Evolutionary conservation across 2,329 filamentous ascomycete species (phyloP), one percentile per base, ranked within the genome.

Genomic region (Cercospora sesami): DNA sequence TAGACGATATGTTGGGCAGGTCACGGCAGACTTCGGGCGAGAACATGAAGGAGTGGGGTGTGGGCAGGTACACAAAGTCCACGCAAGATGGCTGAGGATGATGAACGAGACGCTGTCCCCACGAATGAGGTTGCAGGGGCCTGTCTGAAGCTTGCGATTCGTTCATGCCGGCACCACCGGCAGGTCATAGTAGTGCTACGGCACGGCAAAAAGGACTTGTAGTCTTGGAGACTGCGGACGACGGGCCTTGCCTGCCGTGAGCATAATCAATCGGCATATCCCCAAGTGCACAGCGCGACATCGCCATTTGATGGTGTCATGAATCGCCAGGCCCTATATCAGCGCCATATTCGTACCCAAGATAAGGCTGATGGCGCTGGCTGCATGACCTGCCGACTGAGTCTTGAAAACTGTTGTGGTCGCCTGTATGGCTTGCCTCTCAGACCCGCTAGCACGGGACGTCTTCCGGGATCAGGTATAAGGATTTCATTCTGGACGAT

Each of bases 51-150:
- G 60, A 60, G 66, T 70, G 68, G 70, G 64, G 67, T 62, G 55
- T 30, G 33, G 26, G 63, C 57, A 28, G 60, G 48, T 45, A 55
- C 53, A 31, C 59, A 58, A 23, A 53, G 60, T 9, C 45, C 33
- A 39, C 28, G 45, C 57, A 45, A 53, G 63, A 64, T 63, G 51
- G 58, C 64, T 63, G 30, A 60, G 66, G 33, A 57, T 64, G 62
- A 58, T 59, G 64, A 69, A 45, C 28, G 60, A 68, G 63, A 59
- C 36, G 26, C 51, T 51, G 62, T 59, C 61, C 62, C 66, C 66
- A 61, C 70, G 68, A 70, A 72, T 72, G 62, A 70, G 65, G 68
- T 58, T 28, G 64, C 67, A 70, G 65, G 60, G 67, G 59, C 36
- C 33, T 60, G 55, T 21, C 55, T 60, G 60, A 55, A 67, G 70